Percentiles rank a stretch among this genome's conserved stretches.
Evolutionary conservation across 2,329 filamentous ascomycete species (phyloP).

Genomic region (Aotearoamyces nothofagi): DNA sequence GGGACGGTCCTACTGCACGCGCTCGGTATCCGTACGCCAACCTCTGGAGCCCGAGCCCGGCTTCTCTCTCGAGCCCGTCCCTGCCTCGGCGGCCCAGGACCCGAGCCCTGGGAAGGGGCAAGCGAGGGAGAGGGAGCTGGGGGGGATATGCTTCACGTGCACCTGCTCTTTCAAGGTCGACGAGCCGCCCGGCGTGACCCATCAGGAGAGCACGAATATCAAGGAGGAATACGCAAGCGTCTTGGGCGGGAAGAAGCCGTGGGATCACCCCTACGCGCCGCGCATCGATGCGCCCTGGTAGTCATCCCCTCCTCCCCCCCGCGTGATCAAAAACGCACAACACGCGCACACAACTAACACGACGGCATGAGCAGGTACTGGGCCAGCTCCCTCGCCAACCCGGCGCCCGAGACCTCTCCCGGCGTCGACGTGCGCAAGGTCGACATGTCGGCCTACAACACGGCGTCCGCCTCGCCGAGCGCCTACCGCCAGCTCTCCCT

Average conservation of each 20-base stretch:
- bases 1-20: constrained; percentile 32
- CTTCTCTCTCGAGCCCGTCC: constrained; percentile 3
- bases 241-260: constrained; percentile 3
- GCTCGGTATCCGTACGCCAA: constrained; percentile 33
- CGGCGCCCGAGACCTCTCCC: constrained; percentile 9
- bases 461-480: constrained; percentile 3
- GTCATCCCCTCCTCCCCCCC: neutral
- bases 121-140: no score
- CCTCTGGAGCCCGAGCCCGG: constrained; percentile 24
- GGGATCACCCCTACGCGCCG: constrained; percentile 4
- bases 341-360: no score
- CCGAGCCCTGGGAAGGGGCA: constrained; percentile 20
- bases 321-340: no score
- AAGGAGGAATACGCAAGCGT: constrained; percentile 5
- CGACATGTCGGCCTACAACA: constrained; percentile 34
- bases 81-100: neutral
- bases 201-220: constrained; percentile 5
- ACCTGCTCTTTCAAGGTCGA: constrained; percentile 33
- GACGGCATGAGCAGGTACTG: no score
- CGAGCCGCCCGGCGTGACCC: constrained; percentile 3
- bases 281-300: constrained; percentile 11
- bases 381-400: constrained; percentile 20
- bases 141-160: constrained; percentile 32
- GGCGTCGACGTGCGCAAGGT: constrained; percentile 31
- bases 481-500: constrained; percentile 27